A percentile compares a stretch with the other conserved stretches of the same genome.
These are phyloP conservation scores for Diplodia sapinea DNA, from an alignment of 2,329 filamentous ascomycete species.

Conservation along the genomic window DNA sequence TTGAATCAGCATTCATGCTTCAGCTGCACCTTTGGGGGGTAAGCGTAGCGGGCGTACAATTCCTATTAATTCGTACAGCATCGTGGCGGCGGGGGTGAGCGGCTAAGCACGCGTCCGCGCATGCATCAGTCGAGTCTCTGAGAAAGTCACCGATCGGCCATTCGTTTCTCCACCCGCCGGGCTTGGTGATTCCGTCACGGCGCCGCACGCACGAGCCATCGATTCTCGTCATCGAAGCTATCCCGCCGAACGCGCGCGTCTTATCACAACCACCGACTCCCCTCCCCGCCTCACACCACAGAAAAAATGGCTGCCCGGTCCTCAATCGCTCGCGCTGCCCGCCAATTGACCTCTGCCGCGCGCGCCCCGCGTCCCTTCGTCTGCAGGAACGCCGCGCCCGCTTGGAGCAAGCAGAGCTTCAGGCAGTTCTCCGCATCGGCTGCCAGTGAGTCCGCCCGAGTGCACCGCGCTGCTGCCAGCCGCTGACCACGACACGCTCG, in stretches of 20 bases:
- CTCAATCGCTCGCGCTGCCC: constrained; percentile 43
- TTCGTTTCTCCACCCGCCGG: constrained; percentile 14
- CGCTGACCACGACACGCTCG: constrained; percentile 2
- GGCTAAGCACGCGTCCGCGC: neutral
- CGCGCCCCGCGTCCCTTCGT: constrained; percentile 36
- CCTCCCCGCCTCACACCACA: constrained; percentile 9
- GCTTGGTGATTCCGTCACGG: no score
- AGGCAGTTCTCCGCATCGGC: constrained; percentile 50
- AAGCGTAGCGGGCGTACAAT: constrained; percentile 67
- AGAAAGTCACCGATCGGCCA: constrained; percentile 17
- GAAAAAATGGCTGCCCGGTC: constrained; percentile 45
- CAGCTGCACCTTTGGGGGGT: neutral
- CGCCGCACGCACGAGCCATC: constrained; percentile 3
- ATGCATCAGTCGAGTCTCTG: constrained; percentile 5
- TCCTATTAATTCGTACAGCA: constrained; percentile 98
- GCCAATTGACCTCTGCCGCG: constrained; percentile 44
- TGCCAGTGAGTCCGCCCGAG: constrained; percentile 38
- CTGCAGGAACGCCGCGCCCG: constrained; percentile 37
- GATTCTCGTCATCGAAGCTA: constrained; percentile 29
- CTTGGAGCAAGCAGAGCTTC: constrained; percentile 32
- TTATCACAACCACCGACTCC: constrained; percentile 16
- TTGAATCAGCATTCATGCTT: neutral
- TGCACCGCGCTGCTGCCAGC: neutral
- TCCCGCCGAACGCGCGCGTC: constrained; percentile 10
- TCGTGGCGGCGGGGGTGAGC: constrained; percentile 48